A percentile compares a stretch with the other conserved stretches of the same genome.
Conservation (phyloP, 495 filamentous ascomycete genomes). For the Aspergillus sparsus region DNA sequence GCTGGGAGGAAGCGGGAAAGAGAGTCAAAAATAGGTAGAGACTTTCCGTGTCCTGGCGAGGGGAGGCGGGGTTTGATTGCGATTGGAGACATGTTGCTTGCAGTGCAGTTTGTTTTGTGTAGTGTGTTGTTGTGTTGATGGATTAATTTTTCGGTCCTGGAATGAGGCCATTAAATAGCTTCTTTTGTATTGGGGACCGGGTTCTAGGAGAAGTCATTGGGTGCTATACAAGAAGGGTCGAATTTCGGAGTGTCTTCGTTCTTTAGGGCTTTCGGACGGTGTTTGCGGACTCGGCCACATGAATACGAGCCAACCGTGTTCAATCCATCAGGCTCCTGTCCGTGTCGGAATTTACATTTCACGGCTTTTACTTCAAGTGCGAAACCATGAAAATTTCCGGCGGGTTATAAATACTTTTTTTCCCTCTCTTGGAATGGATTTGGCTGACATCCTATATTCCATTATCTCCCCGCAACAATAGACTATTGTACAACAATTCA, state of each 20-base stretch:
- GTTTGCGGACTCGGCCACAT: not conserved
- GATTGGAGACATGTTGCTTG: not conserved
- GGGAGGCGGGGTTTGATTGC: not conserved
- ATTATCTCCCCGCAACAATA: not conserved
- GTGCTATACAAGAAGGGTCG: not conserved
- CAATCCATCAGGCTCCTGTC: not conserved
- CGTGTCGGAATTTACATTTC: not conserved
- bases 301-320: not conserved
- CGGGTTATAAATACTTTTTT: not conserved
- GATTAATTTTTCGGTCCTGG: not conserved
- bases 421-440: not conserved
- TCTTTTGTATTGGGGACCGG: not conserved
- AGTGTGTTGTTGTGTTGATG: not conserved
- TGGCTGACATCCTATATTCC: not conserved
- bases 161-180: not conserved
- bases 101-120: not conserved
- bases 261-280: not conserved
- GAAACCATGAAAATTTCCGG: not conserved
- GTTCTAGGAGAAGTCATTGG: not conserved
- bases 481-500: not conserved
- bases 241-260: not conserved
- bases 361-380: not conserved
- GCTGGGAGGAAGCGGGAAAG: constrained; percentile 11
- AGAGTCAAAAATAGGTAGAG: constrained; percentile 4
- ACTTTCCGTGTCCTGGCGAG: not conserved